Base-by-base conservation (phyloP, 1,139 yeast species). In the Geotrichum phurueaensis region DNA sequence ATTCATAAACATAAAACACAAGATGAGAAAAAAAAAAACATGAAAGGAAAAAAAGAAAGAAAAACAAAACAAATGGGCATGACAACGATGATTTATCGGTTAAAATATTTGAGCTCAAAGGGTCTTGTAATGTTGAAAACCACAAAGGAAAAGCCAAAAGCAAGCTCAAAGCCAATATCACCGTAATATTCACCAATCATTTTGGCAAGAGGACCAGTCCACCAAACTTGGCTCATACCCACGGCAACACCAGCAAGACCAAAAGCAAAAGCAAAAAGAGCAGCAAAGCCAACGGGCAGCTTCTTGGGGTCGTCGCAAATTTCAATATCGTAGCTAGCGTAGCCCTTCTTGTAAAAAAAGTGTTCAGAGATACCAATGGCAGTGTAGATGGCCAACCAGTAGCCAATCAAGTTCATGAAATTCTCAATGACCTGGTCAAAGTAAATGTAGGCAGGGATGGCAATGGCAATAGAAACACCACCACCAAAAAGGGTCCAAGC, bases 171-270 rank as follows among this genome's bases (percentile, higher is more conserved):
- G 49, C 96, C 97, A 69, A 91, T 81, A 73, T 91, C 97, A 66
- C 92, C 97, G 9, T 10, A 1, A 69, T 96, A 95, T 66, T 63
- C 78, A 1, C 95, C 96, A 69, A 89, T 85, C 64, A 74, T 67
- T 53, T 68, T 72, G 52, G 85, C 94, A 67, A 89, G 69, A 55
- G 83, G 86, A 66, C 97, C 96, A 15, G 73, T 72, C 77, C 85
- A 92, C 91, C 96, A 91, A 12, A 81, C 81, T 78, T 90, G 96
- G 71, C 81, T 78, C 95, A 91, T 89, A 66, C 97, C 97, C 50
- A 88, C 64, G 18, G 84, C 96, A 52, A 85, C 90, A 72, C 97
- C 97, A 53, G 87, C 91, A 56, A 82, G 86, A 73, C 97, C 97
- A 69, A 86, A 84, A 73, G 86, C 80, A 79, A 90, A 86, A 7